Percentiles rank a stretch among this genome's conserved stretches.
phyloP scores from a whole-genome alignment of 2,329 filamentous ascomycete genomes.

The Thermoascus crustaceus region DNA sequence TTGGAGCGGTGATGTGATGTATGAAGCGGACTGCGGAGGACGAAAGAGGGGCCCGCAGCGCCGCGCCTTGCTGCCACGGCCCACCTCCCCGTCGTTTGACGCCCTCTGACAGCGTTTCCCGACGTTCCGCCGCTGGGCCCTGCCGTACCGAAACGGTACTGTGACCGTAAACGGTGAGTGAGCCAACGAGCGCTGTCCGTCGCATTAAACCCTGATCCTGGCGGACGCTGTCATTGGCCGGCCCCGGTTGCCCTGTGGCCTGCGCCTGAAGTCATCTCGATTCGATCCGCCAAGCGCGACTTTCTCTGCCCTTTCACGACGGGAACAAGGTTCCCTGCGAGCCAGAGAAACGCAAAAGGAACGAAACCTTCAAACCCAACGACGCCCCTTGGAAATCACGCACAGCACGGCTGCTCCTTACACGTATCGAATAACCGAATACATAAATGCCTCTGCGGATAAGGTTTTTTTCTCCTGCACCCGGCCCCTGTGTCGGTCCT shows the following conservation, averaged over 20 bases:
- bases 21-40: not conserved
- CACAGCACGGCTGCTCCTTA: too few relatives aligned
- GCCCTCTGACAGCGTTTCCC: constrained; percentile 21
- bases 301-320: too few relatives aligned
- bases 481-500: not conserved
- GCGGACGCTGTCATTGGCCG: not conserved
- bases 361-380: too few relatives aligned
- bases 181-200: constrained; percentile 11
- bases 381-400: too few relatives aligned
- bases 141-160: constrained; percentile 14
- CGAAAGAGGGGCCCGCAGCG: not conserved
- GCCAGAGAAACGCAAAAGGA: too few relatives aligned
- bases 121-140: constrained; percentile 5
- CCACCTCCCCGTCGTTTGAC: constrained; percentile 27
- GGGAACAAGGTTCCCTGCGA: too few relatives aligned
- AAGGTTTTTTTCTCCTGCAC: constrained; percentile 1
- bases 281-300: not conserved
- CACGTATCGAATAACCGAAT: too few relatives aligned
- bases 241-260: not conserved
- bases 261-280: not conserved
- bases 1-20: not conserved
- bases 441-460: not conserved
- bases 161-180: constrained; percentile 10
- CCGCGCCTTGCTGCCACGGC: constrained; percentile 22
- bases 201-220: constrained; percentile 6